Evolutionary conservation across 805 yeast genomes (phyloP).

Genomic region (Lachancea dasiensis): DNA sequence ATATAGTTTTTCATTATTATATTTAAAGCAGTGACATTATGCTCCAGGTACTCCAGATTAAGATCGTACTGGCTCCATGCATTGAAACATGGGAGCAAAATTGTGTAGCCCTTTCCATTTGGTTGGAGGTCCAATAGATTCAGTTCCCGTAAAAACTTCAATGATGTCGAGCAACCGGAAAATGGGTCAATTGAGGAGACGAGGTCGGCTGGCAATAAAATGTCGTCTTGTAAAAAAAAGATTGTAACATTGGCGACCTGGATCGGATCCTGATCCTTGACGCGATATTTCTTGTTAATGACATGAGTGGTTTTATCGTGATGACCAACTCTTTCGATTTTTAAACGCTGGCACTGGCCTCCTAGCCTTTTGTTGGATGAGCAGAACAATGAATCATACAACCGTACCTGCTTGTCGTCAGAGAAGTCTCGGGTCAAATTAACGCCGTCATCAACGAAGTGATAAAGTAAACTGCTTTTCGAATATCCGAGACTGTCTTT

Average conservation of each 20-base stretch:
- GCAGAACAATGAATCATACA: conserved; percentile 51
- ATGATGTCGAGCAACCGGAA: conserved; percentile 57
- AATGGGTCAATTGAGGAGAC: conserved; percentile 60
- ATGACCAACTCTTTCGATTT: conserved; percentile 32
- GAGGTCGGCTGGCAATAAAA: conserved; percentile 58
- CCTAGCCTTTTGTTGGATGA: conserved; percentile 46
- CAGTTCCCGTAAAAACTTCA: conserved; percentile 49
- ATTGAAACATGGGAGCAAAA: conserved; percentile 69
- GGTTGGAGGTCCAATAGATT: conserved; percentile 47
- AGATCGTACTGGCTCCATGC: conserved; percentile 66
- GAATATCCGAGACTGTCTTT: conserved; percentile 31
- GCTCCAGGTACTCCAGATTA: conserved; percentile 50
- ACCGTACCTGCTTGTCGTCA: conserved; percentile 15
- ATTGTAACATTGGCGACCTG: conserved; percentile 60
- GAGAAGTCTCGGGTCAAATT: conserved; percentile 17
- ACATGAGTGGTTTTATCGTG: conserved; percentile 26
- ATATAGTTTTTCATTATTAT: conserved; percentile 52
- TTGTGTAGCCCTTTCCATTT: conserved; percentile 61
- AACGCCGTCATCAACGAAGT: conserved; percentile 38
- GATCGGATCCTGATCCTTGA: conserved; percentile 39
- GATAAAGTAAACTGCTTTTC: conserved; percentile 48
- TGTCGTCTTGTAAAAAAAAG: conserved; percentile 54
- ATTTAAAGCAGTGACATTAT: conserved; percentile 46
- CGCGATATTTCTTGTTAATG: conserved; percentile 52
- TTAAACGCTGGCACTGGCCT: conserved; percentile 57